Conservation (phyloP, 208 protist species). For the Leishmania martiniquensis region DNA sequence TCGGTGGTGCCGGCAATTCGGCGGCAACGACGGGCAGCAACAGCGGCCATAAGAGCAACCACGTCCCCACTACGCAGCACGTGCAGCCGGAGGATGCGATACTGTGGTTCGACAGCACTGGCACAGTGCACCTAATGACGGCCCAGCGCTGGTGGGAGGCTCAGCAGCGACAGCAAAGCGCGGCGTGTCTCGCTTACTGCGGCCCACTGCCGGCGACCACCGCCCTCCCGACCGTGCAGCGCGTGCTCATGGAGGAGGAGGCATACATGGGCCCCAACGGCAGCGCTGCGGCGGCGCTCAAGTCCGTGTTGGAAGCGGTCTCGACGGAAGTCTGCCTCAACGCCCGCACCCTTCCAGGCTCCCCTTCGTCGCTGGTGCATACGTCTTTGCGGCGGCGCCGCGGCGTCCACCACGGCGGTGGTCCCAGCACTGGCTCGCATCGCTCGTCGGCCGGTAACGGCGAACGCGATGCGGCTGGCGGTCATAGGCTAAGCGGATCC, state of each 20-base stretch:
- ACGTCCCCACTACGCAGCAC: conserved; percentile 28
- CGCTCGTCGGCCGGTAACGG: background rate
- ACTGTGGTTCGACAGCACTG: conserved; percentile 30
- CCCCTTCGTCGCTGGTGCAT: conserved; percentile 20
- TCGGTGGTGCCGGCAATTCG: background rate
- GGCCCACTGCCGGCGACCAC: conserved; percentile 43
- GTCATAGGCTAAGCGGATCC: background rate
- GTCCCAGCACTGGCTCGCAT: background rate
- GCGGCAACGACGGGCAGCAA: background rate
- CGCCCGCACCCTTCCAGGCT: conserved; percentile 17
- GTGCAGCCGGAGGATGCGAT: conserved; percentile 27
- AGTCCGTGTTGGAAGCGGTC: conserved; percentile 28
- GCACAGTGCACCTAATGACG: conserved; percentile 11
- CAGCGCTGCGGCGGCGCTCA: conserved; percentile 22
- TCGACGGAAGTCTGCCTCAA: conserved; percentile 19
- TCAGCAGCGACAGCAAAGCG: conserved; percentile 10
- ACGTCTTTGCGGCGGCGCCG: conserved; percentile 25
- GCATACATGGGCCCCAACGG: conserved; percentile 27
- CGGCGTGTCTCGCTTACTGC: conserved; percentile 18
- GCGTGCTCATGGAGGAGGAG: conserved; percentile 33
- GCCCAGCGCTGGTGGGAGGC: conserved; percentile 24
- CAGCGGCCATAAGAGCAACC: background rate
- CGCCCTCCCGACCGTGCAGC: conserved; percentile 44
- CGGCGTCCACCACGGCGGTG: conserved; percentile 9
- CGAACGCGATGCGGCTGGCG: background rate